A percentile compares a stretch with the other conserved stretches of the same genome.
These are phyloP conservation scores for Elsinoe ampelina DNA, from an alignment of 2,329 filamentous ascomycete genomes.

Conservation along the genomic window DNA sequence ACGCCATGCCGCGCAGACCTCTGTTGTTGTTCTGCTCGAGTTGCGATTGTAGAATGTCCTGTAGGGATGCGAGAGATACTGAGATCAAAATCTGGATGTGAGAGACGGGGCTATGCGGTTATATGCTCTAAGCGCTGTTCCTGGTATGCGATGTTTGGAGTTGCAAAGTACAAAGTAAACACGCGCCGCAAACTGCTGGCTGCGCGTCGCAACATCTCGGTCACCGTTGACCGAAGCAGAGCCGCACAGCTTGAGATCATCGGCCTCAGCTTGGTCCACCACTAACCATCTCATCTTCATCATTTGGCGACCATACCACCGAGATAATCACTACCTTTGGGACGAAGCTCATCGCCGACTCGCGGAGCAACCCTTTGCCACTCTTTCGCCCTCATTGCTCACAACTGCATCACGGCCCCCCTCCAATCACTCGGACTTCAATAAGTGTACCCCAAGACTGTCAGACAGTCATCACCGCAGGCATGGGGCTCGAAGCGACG, in stretches of 20 bases:
- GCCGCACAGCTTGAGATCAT: constrained; percentile 10
- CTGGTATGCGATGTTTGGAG: not conserved
- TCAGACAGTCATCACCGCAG: constrained; percentile 37
- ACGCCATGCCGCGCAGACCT: not conserved
- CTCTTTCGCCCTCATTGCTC: too few relatives aligned
- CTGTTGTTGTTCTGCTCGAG: not conserved
- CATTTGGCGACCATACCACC: not conserved
- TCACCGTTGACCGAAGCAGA: not conserved
- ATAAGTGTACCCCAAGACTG: not conserved
- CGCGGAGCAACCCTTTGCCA: too few relatives aligned
- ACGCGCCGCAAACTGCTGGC: not conserved
- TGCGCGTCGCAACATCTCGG: not conserved
- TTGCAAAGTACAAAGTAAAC: not conserved
- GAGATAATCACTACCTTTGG: not conserved
- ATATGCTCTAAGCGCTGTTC: not conserved
- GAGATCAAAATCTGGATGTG: too few relatives aligned
- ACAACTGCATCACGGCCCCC: not conserved
- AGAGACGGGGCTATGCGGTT: not conserved
- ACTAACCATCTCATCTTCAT: not conserved
- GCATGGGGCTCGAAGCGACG: constrained; percentile 96
- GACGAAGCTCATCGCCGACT: too few relatives aligned
- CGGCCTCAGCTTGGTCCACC: not conserved
- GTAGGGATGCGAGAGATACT: too few relatives aligned
- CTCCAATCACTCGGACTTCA: not conserved
- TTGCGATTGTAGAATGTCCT: too few relatives aligned